Evolutionary conservation across 75 land plant genomes (phyloP), one percentile per base, ranked within the genome.

Genomic region (Chamaecyparis obtusa): DNA sequence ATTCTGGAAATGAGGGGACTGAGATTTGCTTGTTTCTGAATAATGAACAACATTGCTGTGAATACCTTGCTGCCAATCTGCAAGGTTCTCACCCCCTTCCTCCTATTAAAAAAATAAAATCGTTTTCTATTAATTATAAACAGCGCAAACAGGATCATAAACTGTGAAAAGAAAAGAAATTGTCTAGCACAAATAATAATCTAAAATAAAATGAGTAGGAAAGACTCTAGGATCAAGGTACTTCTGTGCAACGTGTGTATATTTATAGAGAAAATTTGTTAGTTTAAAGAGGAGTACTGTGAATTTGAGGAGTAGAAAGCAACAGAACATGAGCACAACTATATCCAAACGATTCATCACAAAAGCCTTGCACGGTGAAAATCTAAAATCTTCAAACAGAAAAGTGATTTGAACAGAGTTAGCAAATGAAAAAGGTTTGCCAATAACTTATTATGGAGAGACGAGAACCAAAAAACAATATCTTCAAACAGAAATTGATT

Each of bases 1-100:
- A 54, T 14, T 84, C 39, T 49, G 85, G 55, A 84, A 19, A n/a
- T 57, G 16, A 0, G 55, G 39, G 37, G 60, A 32, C 30, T 32
- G 56, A 33, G 85, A 55, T 17, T 84, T 84, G 60, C 60, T 84
- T 55, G 35, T 33, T 33, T 84, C 60, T 16, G 85, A 84, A 84
- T 55, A 33, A 14, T 49, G 85, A 19, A 84, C 56, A 54, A 36
- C 27, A 55, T 16, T 84, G 60, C 27, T 84, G 30, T 84, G 37
- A 84, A 32, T 55, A 35, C 37, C 60, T 54, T 49, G 85, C 33
- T 49, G 85, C 36, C 39, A 33, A 16, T 39, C 85, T 55, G 85
- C 39, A 16, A 19, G 19, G 2, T 9, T 17, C 48, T 84, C 64
- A 5, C 30, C 37, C 30, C 14, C 64, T 84, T 55, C 85, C 39